Percentiles rank a stretch among this genome's conserved stretches.
phyloP scores from a whole-genome alignment of 106 monocot genomes.

The Acorus calamus region DNA sequence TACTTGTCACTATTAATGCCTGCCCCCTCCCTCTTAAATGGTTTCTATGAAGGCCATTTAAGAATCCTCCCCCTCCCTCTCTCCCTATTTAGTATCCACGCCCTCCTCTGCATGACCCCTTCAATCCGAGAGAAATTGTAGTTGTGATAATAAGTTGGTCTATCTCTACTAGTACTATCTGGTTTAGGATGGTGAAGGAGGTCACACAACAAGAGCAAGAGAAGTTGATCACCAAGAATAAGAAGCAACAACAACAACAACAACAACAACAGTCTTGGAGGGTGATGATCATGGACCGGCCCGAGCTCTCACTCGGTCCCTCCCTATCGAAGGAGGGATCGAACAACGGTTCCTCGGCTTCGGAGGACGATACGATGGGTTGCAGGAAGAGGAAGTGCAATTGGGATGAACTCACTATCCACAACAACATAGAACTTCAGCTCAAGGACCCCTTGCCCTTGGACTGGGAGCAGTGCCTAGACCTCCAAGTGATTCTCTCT shows the following conservation, averaged over 20 bases:
- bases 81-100: slow-evolving; percentile 26
- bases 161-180: background rate
- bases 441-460: slow-evolving; percentile 51
- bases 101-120: slow-evolving; percentile 29
- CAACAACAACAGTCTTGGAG: too few species aligned
- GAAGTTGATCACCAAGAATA: slow-evolving; percentile 3
- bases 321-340: slow-evolving; percentile 10
- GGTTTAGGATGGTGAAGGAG: slow-evolving; percentile 8
- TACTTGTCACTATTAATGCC: slow-evolving; percentile 51
- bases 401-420: slow-evolving; percentile 22
- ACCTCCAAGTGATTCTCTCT: slow-evolving; percentile 35
- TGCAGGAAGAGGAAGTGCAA: slow-evolving; percentile 46
- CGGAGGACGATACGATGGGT: slow-evolving; percentile 24
- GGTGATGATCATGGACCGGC: slow-evolving; percentile 18
- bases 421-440: slow-evolving; percentile 39
- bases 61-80: slow-evolving; percentile 7
- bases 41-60: slow-evolving; percentile 61
- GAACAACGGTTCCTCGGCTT: slow-evolving; percentile 23
- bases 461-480: slow-evolving; percentile 75
- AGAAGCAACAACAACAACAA: background rate
- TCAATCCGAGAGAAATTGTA: slow-evolving; percentile 14
- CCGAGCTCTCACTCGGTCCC: slow-evolving; percentile 52
- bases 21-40: slow-evolving; percentile 45
- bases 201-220: slow-evolving; percentile 6
- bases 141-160: background rate